These are phyloP conservation scores for Tetracladium marchalianum DNA, from an alignment of 495 filamentous ascomycete genomes.

Conservation along the genomic window DNA sequence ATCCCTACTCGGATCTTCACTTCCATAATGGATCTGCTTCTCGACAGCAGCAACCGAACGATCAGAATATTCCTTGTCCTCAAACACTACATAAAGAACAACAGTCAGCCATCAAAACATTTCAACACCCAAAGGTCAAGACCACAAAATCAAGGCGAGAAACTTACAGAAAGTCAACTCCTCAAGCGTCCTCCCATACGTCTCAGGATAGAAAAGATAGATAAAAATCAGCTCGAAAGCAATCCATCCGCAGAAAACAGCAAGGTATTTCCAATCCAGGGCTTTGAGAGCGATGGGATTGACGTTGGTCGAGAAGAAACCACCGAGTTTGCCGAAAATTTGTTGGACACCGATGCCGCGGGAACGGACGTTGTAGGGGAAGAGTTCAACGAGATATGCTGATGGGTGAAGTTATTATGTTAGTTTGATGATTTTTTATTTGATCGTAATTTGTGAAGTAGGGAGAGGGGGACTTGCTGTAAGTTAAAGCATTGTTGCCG, in stretches of 20 bases:
- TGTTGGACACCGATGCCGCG: conserved; percentile 55
- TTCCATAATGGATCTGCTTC: conserved; percentile 29
- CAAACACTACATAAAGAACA: conserved; percentile 34
- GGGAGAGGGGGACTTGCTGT: conserved; percentile 2
- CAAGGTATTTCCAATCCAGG: conserved; percentile 53
- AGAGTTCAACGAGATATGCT: conserved; percentile 56
- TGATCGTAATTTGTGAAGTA: too few relatives aligned
- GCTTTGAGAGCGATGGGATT: conserved; percentile 52
- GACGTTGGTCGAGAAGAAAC: conserved; percentile 39
- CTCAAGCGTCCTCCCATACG: conserved; percentile 49
- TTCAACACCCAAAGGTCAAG: too few relatives aligned
- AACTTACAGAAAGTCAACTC: conserved; percentile 53
- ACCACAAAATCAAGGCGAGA: too few relatives aligned
- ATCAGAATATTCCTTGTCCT: conserved; percentile 37
- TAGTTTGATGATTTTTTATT: too few relatives aligned
- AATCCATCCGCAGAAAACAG: conserved; percentile 54
- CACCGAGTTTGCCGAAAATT: conserved; percentile 44
- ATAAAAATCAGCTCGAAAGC: conserved; percentile 47
- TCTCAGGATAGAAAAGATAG: conserved; percentile 58
- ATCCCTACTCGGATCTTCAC: background rate
- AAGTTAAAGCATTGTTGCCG: conserved; percentile 59
- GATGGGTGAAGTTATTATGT: too few relatives aligned
- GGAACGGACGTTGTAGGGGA: conserved; percentile 50
- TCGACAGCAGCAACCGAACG: conserved; percentile 36
- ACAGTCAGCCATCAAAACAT: too few relatives aligned